Evolutionary conservation across 257 asterid species (phyloP), one percentile per base, ranked within the genome.

Genomic region (Solanum stenotomum): DNA sequence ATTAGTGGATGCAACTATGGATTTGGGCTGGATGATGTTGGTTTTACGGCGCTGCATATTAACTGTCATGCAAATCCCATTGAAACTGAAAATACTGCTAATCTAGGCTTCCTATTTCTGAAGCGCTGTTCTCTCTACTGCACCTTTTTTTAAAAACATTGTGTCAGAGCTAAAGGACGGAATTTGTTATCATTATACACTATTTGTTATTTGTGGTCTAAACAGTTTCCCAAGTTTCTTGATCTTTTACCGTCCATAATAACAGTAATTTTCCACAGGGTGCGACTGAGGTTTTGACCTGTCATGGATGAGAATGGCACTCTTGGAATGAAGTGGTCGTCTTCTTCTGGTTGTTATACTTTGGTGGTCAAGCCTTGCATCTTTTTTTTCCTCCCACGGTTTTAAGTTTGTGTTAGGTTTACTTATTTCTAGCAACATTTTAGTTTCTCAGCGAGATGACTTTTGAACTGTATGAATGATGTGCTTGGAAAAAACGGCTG

Each of bases 391-490:
- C 70, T 16, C 86, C 87, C 67, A 27, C 35, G 20, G 61, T 2
- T 72, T 23, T 34, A 85, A 85, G 40, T 85, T 85, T 85, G 37
- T 67, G 35, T 85, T 85, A 63, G 52, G 46, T 85, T 63, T 85
- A 37, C 56, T 84, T 84, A 84, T 38, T 84, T 56, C 72, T 67
- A 63, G 78, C 87, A 34, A 67, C 20, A 84, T 34, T 84, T 84
- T 40, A 84, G 87, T 27, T 35, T 59, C 87, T 59, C 59, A 34
- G 78, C n/a, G 10, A 84, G 87, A 63, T 67, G 77, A n/a, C 78
- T 29, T 79, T 82, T 82, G 86, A 82, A 31, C 70, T 82, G 86
- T 82, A 49, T 82, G 86, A 82, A 82, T 49, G 86, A 82, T 82
- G 70, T 49, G 67, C 44, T 49, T 82, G 86, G 42, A 16, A 81